Base-by-base conservation (phyloP, 352 stramenopile genomes). In the Phytophthora quininea region DNA sequence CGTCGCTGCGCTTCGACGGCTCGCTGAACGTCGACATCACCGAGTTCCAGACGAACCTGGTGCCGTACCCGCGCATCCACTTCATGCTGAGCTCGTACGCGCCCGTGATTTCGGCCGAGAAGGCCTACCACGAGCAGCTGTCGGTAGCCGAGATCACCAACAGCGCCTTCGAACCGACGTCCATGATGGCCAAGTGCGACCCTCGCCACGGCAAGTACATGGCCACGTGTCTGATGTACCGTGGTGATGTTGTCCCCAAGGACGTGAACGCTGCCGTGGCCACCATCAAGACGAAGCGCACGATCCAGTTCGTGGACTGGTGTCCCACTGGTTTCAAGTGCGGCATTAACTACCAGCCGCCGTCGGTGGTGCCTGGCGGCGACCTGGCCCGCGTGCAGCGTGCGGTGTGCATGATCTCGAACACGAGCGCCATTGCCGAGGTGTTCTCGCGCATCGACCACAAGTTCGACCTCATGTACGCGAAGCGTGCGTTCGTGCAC, bases 221-320 rank as follows among this genome's bases (percentile, higher is more conserved):
- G 96, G 96, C 97, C 6, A 97, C 95, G 70, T 99, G 94, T 69
- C 79, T 99, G 59, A 98, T 99, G 96, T 99, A 98, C 93, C 93
- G 97, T 70, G 96, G 97, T 68, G 94, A 98, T 55, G 88, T 98
- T 50, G 92, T 98, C 51, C 90, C 94, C 47, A 96, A 96, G 77
- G 88, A 96, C 60, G 96, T 99, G 57, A 99, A 99, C 76, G 92
- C 95, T 33, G 92, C 96, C 10, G 92, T 99, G 15, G 96, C 96
- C 35, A 98, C 95, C 65, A 99, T 99, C 87, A 99, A 99, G 90
- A 99, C 95, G 63, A 99, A 99, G 91, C 89, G 95, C 68, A 99
- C 97, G 61, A 98, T 99, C 76, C 97, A 99, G 79, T 99, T 99
- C 64, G 97, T 99, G 14, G 97, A 99, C 76, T 99, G 97, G 97